These are phyloP conservation scores for Sambucus nigra DNA, from an alignment of 129 eudicot genomes.

Conservation along the genomic window DNA sequence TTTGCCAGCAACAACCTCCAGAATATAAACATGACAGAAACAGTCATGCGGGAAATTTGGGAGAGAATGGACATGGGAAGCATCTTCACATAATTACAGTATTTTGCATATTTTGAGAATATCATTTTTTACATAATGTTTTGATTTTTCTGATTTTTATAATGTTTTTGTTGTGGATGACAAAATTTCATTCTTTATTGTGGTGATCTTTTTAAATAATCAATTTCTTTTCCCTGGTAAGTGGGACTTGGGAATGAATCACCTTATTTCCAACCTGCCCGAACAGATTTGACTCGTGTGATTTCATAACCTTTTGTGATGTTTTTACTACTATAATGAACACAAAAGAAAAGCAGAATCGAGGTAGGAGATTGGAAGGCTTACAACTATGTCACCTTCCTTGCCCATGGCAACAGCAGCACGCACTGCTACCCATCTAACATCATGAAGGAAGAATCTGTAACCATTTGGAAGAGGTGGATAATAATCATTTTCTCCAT, in stretches of 20 bases:
- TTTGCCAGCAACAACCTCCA: conserved; percentile 90
- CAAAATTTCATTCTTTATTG: too few relatives aligned
- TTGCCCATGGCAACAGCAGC: conserved; percentile 99
- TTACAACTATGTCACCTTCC: conserved; percentile 95
- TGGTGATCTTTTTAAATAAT: too few relatives aligned
- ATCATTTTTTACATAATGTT: too few relatives aligned
- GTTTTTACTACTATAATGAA: background rate
- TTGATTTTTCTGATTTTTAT: too few relatives aligned
- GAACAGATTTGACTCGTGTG: background rate
- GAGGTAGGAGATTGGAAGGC: conserved; percentile 12
- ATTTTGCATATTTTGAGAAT: too few relatives aligned
- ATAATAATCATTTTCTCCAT: conserved; percentile 88
- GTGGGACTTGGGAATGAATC: too few relatives aligned
- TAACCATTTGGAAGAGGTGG: conserved; percentile 93
- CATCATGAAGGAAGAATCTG: conserved; percentile 84
- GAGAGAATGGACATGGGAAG: too few relatives aligned
- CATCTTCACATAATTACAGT: too few relatives aligned
- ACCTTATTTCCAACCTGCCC: background rate
- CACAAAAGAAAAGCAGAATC: background rate
- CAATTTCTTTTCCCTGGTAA: too few relatives aligned
- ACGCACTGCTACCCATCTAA: conserved; percentile 90
- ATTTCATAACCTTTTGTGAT: background rate
- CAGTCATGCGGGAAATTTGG: too few relatives aligned
- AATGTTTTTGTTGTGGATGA: too few relatives aligned
- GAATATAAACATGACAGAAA: background rate